phyloP scores from a whole-genome alignment of 2,329 filamentous ascomycete species.

The Colletotrichum spaethianum region DNA sequence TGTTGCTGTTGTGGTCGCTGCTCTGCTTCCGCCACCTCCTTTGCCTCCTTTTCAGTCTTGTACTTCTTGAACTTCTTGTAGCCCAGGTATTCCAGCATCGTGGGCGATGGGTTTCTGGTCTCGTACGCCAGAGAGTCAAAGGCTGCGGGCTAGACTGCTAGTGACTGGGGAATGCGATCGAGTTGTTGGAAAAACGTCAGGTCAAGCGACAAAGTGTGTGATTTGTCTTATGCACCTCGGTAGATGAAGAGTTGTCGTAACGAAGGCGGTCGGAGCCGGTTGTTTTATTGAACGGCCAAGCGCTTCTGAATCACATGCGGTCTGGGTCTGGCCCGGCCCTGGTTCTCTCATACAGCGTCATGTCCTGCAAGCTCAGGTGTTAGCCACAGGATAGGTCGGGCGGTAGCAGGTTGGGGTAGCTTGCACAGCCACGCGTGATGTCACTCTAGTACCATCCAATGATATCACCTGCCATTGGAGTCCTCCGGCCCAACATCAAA shows the following conservation, averaged over 20 bases:
- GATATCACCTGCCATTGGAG: constrained; percentile 33
- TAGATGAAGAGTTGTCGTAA: background rate
- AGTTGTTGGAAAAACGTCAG: constrained; percentile 2
- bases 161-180: constrained; percentile 41
- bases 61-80: constrained; percentile 76
- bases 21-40: constrained; percentile 46
- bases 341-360: constrained; percentile 21
- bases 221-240: background rate
- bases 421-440: constrained; percentile 43
- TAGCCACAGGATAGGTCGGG: constrained; percentile 29
- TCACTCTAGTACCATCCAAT: constrained; percentile 35
- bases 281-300: constrained; percentile 39
- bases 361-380: constrained; percentile 21
- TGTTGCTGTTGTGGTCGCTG: constrained; percentile 39
- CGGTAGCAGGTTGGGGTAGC: constrained; percentile 27
- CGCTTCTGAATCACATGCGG: constrained; percentile 39
- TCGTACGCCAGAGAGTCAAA: background rate
- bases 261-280: constrained; percentile 17
- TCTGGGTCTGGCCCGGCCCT: constrained; percentile 17
- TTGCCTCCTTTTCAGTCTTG: constrained; percentile 63
- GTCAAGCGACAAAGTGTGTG: background rate
- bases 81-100: constrained; percentile 75
- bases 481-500: constrained; percentile 32
- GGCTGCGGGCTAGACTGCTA: background rate
- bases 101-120: background rate